Base-by-base conservation (phyloP, 441 rosid species). In the Jatropha multifida region DNA sequence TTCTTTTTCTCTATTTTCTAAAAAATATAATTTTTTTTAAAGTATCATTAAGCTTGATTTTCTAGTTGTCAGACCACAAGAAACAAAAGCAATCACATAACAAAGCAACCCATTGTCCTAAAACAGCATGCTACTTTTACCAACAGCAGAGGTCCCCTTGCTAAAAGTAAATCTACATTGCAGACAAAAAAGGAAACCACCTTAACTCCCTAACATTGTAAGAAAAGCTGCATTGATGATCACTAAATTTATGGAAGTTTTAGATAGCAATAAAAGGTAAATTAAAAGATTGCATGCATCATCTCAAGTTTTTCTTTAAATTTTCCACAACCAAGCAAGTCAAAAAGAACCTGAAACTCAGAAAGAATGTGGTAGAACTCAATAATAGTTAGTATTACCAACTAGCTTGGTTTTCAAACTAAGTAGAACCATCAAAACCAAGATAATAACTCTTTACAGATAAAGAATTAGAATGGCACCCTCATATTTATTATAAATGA, bases 81-180 rank as follows among this genome's bases (percentile, higher is more conserved):
- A 23, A 69, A 37, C n/a, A 7, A 56, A 51, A 41, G 20, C 15
- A 23, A 23, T n/a, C 5, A 71, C 20, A 59, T 58, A 71, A 41
- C 17, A 13, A 4, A 58, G 41, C 75, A 48, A 62, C 60, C 26
- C 46, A 8, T 54, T 17, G 23, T 54, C 23, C 76, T 58, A 26
- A 54, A 42, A 26, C 56, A 55, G 37, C 32, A 55, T 56, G 38
- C n/a, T 26, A 27, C 5, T n/a, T 27, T 54, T 58, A 38, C 23
- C 54, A 42, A 17, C 52, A 62, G 40, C 11, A 3, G 23, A 13
- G 4, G 12, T 1, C 51, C 51, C 69, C 68, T 37, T 38, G 37
- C 23, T 46, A 69, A 42, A 69, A n/a, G 38, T 62, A n/a, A 49
- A 73, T 40, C 46, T 63, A 63, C 20, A n/a, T 7, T 64, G 61